A percentile compares a stretch with the other conserved stretches of the same genome.
These are phyloP conservation scores for Fusarium brevicatenulatum DNA, from an alignment of 2,329 filamentous ascomycete species.

Conservation along the genomic window DNA sequence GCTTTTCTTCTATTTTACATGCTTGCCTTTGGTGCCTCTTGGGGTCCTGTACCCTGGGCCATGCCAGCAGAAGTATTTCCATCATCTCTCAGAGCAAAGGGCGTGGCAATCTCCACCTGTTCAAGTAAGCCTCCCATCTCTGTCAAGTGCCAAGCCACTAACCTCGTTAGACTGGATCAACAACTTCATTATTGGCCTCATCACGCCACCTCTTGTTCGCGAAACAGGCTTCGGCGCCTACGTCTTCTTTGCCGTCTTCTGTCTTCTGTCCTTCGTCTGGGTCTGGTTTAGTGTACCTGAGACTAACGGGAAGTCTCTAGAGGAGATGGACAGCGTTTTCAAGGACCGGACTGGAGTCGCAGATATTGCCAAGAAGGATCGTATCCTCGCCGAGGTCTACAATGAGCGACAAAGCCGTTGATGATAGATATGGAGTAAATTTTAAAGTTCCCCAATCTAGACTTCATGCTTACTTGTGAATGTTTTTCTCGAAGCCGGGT, in stretches of 20 bases:
- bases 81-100: conserved; percentile 69
- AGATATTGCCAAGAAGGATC: conserved; percentile 23
- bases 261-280: conserved; percentile 64
- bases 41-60: conserved; percentile 63
- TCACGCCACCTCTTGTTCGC: conserved; percentile 59
- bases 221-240: conserved; percentile 62
- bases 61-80: conserved; percentile 70
- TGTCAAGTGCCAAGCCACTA: background rate
- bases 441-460: rapidly evolving
- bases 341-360: conserved; percentile 40
- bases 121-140: conserved; percentile 49
- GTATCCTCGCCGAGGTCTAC: background rate
- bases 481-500: background rate
- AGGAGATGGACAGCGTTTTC: conserved; percentile 61
- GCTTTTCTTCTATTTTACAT: conserved; percentile 62
- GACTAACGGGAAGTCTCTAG: conserved; percentile 63
- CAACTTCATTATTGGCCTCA: conserved; percentile 65
- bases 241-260: conserved; percentile 68
- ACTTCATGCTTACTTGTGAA: background rate
- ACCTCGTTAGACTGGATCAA: conserved; percentile 61
- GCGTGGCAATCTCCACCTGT: conserved; percentile 67
- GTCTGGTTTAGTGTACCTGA: conserved; percentile 65
- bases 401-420: background rate
- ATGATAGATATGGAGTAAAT: background rate
- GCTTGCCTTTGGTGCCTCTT: conserved; percentile 67